Conservation (phyloP, 139 green algal species). For the Tetraselmis striata region DNA sequence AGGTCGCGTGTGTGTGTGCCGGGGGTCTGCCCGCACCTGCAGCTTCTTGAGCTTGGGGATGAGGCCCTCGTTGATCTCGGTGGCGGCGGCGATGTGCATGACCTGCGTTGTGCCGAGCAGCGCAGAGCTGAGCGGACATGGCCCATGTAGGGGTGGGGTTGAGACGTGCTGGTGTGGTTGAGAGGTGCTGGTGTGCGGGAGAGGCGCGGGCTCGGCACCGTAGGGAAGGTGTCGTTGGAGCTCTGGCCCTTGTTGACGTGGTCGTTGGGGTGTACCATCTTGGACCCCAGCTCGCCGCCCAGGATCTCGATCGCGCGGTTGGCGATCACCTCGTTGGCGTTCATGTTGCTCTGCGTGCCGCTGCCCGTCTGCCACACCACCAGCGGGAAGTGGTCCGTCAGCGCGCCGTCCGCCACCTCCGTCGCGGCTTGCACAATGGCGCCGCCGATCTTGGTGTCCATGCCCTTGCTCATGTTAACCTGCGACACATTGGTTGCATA, state of each 20-base stretch:
- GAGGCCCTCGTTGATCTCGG: conserved; percentile 55
- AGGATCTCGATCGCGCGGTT: conserved; percentile 79
- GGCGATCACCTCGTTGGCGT: conserved; percentile 89
- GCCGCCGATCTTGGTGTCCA: conserved; percentile 47
- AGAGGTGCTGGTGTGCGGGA: too few species aligned
- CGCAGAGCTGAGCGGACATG: too few species aligned
- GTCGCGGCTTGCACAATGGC: conserved; percentile 62
- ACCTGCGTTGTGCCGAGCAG: too few species aligned
- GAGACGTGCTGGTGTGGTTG: too few species aligned
- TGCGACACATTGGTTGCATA: conserved; percentile 10
- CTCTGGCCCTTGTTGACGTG: conserved; percentile 93
- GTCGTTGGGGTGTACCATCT: conserved; percentile 92
- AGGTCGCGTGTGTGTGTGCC: too few species aligned
- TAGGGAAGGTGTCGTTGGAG: conserved; percentile 96
- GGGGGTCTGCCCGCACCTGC: too few species aligned
- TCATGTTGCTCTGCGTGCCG: conserved; percentile 97
- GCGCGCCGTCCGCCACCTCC: conserved; percentile 78
- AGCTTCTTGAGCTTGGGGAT: conserved; percentile 71
- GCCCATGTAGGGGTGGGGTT: too few species aligned
- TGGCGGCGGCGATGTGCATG: conserved; percentile 89
- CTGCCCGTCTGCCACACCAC: conserved; percentile 91
- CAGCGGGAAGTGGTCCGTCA: conserved; percentile 87
- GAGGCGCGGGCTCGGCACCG: conserved; percentile 25
- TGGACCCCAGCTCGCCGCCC: conserved; percentile 69
- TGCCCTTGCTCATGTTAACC: conserved; percentile 68